Conservation (phyloP, 805 yeast genomes). For the Candida mattraensis region DNA sequence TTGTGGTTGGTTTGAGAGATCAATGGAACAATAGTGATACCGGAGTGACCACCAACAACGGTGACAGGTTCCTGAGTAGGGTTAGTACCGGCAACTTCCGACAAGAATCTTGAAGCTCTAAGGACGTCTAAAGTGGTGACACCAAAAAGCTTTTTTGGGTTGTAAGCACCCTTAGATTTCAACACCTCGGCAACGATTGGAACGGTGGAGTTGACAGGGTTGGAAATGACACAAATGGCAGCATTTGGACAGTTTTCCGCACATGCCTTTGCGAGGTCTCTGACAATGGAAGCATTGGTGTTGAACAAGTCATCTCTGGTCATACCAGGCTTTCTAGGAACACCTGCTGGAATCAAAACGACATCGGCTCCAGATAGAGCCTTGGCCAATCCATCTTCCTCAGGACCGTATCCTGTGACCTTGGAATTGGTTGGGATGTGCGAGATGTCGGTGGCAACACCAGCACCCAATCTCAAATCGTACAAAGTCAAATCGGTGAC, state of each 20-base stretch:
- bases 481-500: slow-evolving; percentile 84
- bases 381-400: slow-evolving; percentile 61
- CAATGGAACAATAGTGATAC: slow-evolving; percentile 93
- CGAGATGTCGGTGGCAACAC: slow-evolving; percentile 95
- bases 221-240: slow-evolving; percentile 76
- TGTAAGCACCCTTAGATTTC: slow-evolving; percentile 81
- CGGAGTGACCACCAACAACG: slow-evolving; percentile 97
- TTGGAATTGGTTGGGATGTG: slow-evolving; percentile 91
- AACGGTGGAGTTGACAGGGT: slow-evolving; percentile 97
- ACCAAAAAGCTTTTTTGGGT: slow-evolving; percentile 91
- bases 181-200: slow-evolving; percentile 94
- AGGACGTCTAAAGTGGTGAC: slow-evolving; percentile 93
- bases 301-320: slow-evolving; percentile 96
- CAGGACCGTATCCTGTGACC: slow-evolving; percentile 87
- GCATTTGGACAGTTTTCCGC: slow-evolving; percentile 87
- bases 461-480: slow-evolving; percentile 91
- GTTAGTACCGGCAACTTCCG: slow-evolving; percentile 65
- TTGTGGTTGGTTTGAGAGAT: slow-evolving; percentile 80
- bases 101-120: slow-evolving; percentile 83
- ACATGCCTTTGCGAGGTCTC: slow-evolving; percentile 84
- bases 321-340: slow-evolving; percentile 99
- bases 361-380: slow-evolving; percentile 82
- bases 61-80: slow-evolving; percentile 77
- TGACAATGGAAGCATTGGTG: slow-evolving; percentile 93
- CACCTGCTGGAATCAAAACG: slow-evolving; percentile 95